phyloP scores from a whole-genome alignment of 1,139 yeast genomes.

The Blastobotrys arbuscula region DNA sequence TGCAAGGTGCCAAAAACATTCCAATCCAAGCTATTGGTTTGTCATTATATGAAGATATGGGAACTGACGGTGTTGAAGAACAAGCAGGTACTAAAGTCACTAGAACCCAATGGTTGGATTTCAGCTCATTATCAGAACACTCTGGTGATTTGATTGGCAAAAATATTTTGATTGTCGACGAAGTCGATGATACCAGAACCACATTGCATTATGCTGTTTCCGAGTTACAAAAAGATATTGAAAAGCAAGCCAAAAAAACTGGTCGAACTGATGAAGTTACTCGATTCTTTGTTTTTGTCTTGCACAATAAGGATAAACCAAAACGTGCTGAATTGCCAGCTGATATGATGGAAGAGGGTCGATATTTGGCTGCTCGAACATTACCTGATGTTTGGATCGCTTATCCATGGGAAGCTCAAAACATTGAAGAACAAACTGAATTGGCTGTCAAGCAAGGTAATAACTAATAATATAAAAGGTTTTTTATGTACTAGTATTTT shows the following conservation, averaged over 20 bases:
- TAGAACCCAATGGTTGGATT: constrained; percentile 95
- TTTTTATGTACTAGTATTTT: background rate
- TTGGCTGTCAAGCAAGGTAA: constrained; percentile 77
- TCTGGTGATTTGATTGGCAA: constrained; percentile 70
- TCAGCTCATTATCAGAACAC: constrained; percentile 51
- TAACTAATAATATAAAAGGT: constrained; percentile 27
- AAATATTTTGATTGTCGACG: constrained; percentile 79
- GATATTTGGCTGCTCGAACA: constrained; percentile 85
- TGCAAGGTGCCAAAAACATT: constrained; percentile 79
- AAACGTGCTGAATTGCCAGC: constrained; percentile 75
- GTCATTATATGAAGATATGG: constrained; percentile 80
- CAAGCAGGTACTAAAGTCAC: constrained; percentile 77
- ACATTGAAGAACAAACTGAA: constrained; percentile 81
- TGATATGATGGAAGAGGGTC: constrained; percentile 56
- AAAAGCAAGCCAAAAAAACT: constrained; percentile 46
- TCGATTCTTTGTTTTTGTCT: constrained; percentile 80
- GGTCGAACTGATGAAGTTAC: constrained; percentile 53
- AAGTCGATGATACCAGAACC: constrained; percentile 94
- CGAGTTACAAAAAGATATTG: constrained; percentile 81
- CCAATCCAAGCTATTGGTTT: constrained; percentile 92
- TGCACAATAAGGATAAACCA: constrained; percentile 87
- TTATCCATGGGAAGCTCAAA: constrained; percentile 94
- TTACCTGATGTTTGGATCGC: constrained; percentile 96
- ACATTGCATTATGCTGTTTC: constrained; percentile 87
- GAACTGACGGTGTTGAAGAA: constrained; percentile 52